Percentiles rank a stretch among this genome's conserved stretches.
These are phyloP conservation scores for Penicillium sp. DNA, from an alignment of 2,329 filamentous ascomycete species.

Conservation along the genomic window DNA sequence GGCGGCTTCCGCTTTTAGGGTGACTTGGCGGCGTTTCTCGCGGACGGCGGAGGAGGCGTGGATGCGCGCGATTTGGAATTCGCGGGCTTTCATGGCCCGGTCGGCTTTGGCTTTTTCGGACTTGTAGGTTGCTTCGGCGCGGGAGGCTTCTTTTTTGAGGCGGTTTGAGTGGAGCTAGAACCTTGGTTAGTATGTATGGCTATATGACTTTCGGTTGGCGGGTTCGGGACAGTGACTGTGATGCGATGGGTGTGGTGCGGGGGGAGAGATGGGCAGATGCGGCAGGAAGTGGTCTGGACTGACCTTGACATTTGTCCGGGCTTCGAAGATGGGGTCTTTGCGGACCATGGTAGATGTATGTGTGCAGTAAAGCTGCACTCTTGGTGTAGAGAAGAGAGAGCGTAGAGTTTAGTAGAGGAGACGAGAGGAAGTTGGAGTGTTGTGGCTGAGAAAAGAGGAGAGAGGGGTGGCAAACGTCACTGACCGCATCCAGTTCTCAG, in stretches of 20 bases:
- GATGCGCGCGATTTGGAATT: slow-evolving; percentile 53
- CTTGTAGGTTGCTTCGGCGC: slow-evolving; percentile 50
- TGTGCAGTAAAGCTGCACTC: neutral
- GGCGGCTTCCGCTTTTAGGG: slow-evolving; percentile 48
- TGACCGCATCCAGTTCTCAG: slow-evolving; percentile 26
- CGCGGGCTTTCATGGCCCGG: slow-evolving; percentile 51
- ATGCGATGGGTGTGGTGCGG: neutral
- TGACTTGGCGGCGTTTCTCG: slow-evolving; percentile 50
- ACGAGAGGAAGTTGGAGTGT: slow-evolving; percentile 2
- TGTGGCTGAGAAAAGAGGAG: slow-evolving; percentile 6
- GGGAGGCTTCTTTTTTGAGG: slow-evolving; percentile 50
- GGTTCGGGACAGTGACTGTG: too few relatives aligned
- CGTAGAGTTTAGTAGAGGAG: slow-evolving; percentile 1
- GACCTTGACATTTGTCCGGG: slow-evolving; percentile 47
- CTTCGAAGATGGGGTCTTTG: slow-evolving; percentile 46
- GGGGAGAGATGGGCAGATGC: neutral
- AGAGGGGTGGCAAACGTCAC: slow-evolving; percentile 31
- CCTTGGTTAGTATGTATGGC: neutral
- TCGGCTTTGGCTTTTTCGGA: slow-evolving; percentile 52
- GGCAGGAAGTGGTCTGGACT: slow-evolving; percentile 3
- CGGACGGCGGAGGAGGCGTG: slow-evolving; percentile 50
- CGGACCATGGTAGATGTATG: slow-evolving; percentile 38
- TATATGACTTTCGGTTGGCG: neutral
- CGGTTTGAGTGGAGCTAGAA: slow-evolving; percentile 50
- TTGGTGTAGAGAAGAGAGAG: neutral